These are phyloP conservation scores for Nannochloropsis salina DNA, from an alignment of 108 stramenopile species.

Conservation along the genomic window DNA sequence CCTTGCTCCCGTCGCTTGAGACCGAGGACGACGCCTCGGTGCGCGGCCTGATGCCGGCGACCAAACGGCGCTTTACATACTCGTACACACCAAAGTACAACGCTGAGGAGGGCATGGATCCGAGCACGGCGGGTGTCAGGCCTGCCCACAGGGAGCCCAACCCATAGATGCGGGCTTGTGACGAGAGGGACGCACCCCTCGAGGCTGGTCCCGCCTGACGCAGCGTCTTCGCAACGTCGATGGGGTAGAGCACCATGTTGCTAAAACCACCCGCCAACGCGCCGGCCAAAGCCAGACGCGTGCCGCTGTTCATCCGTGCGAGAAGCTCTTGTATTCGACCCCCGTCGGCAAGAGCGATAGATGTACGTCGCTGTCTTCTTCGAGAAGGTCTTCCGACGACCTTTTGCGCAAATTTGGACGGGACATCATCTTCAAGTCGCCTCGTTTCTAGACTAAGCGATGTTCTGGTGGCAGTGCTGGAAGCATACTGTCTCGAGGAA, in stretches of 20 bases:
- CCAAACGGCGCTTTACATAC: slow-evolving; percentile 51
- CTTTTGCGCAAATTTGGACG: too few relatives aligned
- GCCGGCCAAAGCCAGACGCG: slow-evolving; percentile 44
- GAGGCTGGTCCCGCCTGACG: slow-evolving; percentile 39
- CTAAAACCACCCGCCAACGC: slow-evolving; percentile 55
- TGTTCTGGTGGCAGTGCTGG: too few relatives aligned
- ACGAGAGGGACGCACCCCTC: slow-evolving; percentile 25
- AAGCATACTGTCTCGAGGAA: too few relatives aligned
- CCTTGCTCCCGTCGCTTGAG: not conserved
- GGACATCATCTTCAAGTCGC: too few relatives aligned
- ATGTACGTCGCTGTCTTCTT: not conserved
- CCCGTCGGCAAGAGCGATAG: slow-evolving; percentile 18
- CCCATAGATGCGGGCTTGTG: not conserved
- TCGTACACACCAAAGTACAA: slow-evolving; percentile 71
- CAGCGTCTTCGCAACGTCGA: slow-evolving; percentile 57
- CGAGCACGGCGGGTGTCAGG: slow-evolving; percentile 57
- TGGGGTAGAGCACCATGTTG: slow-evolving; percentile 50
- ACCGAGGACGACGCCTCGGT: not conserved
- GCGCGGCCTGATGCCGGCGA: not conserved
- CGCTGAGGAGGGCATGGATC: slow-evolving; percentile 66
- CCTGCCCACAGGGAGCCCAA: slow-evolving; percentile 52
- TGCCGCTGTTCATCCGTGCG: not conserved
- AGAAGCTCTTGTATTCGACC: not conserved
- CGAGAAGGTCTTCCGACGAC: too few relatives aligned
- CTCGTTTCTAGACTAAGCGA: too few relatives aligned